Percentiles rank a stretch among this genome's conserved stretches.
phyloP scores from a whole-genome alignment of 2,329 filamentous ascomycete species.

The Monosporascus sp. region DNA sequence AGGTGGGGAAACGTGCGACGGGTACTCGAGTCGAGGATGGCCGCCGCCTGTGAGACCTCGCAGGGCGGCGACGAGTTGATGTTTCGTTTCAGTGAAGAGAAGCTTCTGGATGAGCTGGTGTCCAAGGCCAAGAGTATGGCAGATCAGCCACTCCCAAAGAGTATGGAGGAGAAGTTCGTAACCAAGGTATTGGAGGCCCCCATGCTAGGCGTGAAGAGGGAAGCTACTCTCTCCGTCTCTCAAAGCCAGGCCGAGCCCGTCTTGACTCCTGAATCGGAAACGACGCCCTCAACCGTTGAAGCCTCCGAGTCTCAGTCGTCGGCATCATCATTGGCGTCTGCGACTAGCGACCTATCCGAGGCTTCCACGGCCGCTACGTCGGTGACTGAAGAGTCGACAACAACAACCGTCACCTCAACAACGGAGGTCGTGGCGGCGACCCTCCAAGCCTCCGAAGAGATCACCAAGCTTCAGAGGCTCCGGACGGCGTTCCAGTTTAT shows the following conservation, averaged over 20 bases:
- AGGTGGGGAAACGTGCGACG: conserved; percentile 39
- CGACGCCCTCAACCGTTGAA: conserved; percentile 23
- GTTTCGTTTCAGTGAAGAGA: conserved; percentile 72
- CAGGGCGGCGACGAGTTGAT: conserved; percentile 79
- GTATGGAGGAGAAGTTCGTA: conserved; percentile 83
- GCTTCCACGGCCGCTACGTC: conserved; percentile 32
- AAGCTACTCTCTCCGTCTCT: conserved; percentile 27
- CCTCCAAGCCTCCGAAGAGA: conserved; percentile 40
- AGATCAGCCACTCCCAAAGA: conserved; percentile 61
- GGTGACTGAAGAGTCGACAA: conserved; percentile 7
- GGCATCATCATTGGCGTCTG: conserved; percentile 27
- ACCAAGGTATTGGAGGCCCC: conserved; percentile 70
- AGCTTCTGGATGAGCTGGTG: conserved; percentile 60
- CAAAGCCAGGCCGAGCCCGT: conserved; percentile 6
- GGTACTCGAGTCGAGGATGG: conserved; percentile 60
- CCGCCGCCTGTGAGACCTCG: conserved; percentile 70
- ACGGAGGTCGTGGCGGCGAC: conserved; percentile 30
- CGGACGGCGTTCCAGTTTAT: conserved; percentile 62
- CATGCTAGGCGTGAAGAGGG: conserved; percentile 60
- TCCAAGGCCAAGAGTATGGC: conserved; percentile 67
- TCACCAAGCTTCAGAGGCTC: conserved; percentile 57
- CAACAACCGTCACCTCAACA: conserved; percentile 1
- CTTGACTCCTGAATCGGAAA: conserved; percentile 16
- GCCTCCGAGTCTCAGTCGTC: conserved; percentile 39
- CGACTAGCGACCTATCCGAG: conserved; percentile 31